Evolutionary conservation across 192 early-diverging fungal species (phyloP), one percentile per base, ranked within the genome.

Genomic region (Martensiomyces pterosporus): DNA sequence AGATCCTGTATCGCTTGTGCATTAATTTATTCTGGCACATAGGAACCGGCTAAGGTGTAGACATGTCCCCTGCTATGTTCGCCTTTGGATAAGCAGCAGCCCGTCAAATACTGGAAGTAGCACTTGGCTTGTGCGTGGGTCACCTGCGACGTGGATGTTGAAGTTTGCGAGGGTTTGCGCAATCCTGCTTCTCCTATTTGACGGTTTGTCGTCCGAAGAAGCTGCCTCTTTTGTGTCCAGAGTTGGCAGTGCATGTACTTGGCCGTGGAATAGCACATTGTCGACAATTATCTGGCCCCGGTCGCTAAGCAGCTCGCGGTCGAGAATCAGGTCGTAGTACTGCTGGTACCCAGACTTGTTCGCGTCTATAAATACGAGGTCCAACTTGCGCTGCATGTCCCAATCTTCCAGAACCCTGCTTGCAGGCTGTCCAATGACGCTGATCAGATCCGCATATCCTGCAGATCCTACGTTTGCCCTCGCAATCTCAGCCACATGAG

Each of bases 81-180:
- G n/a, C n/a, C n/a, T n/a, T n/a, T n/a, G n/a, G n/a, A 71, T 73
- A 24, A 64, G 33, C 52, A 70, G 51, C 5, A 88, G 25, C 1
- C 86, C 86, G 53, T 88, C 86, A 67, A 84, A 88, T 1, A 78
- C 24, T 0, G 86, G 83, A 9, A 89, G 49, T 8, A 86, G 12
- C 6, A 79, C 60, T 7, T 79, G 73, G 16, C 55, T 64, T 0
- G 79, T 77, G 27, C 83, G 63, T 5, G 59, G 55, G 42, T 89
- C 86, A 2, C 45, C 51, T 0, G 57, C 58, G n/a, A 86, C 83
- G 61, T 84, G 63, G 40, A 56, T 32, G 46, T 89, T 89, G 46
- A 86, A 89, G 0, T 54, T 44, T 23, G 75, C 43, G 2, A 76
- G 26, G 29, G 68, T 64, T 12, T 47, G 25, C 0, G 57, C 39